Evolutionary conservation across 495 filamentous ascomycete genomes (phyloP).

Genomic region (Xylaria longipes): DNA sequence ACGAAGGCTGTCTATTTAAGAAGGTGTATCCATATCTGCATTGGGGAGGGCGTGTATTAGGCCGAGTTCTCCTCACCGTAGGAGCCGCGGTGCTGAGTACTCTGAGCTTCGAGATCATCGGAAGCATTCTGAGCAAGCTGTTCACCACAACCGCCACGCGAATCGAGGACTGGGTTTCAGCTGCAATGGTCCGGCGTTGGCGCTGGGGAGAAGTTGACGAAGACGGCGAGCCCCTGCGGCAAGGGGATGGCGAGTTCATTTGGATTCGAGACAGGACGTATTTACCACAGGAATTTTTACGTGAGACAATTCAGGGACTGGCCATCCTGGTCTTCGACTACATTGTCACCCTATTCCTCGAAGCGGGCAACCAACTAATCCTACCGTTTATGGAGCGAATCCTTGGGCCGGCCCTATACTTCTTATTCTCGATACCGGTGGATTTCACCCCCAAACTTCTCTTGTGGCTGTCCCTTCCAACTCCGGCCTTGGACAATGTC

Average conservation of each 20-base stretch:
- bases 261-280: slow-evolving; percentile 16
- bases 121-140: slow-evolving; percentile 4
- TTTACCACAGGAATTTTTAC: slow-evolving; percentile 13
- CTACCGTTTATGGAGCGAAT: not conserved
- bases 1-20: slow-evolving; percentile 26
- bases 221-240: slow-evolving; percentile 8
- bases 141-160: not conserved
- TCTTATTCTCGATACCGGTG: slow-evolving; percentile 16
- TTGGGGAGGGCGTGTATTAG: slow-evolving; percentile 27
- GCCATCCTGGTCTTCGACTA: slow-evolving; percentile 21
- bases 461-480: slow-evolving; percentile 17
- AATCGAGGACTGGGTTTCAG: slow-evolving; percentile 12
- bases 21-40: slow-evolving; percentile 11
- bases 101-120: slow-evolving; percentile 29
- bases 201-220: slow-evolving; percentile 27
- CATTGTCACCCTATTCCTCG: not conserved
- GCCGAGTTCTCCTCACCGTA: slow-evolving; percentile 25
- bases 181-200: slow-evolving; percentile 14
- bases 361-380: not conserved
- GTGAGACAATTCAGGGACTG: not conserved
- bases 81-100: slow-evolving; percentile 32
- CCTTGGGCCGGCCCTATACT: not conserved
- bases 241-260: slow-evolving; percentile 10
- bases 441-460: slow-evolving; percentile 14
- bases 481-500: slow-evolving; percentile 11